phyloP scores from a whole-genome alignment of 2,329 filamentous ascomycete species.

The Mycocentrospora acerina region DNA sequence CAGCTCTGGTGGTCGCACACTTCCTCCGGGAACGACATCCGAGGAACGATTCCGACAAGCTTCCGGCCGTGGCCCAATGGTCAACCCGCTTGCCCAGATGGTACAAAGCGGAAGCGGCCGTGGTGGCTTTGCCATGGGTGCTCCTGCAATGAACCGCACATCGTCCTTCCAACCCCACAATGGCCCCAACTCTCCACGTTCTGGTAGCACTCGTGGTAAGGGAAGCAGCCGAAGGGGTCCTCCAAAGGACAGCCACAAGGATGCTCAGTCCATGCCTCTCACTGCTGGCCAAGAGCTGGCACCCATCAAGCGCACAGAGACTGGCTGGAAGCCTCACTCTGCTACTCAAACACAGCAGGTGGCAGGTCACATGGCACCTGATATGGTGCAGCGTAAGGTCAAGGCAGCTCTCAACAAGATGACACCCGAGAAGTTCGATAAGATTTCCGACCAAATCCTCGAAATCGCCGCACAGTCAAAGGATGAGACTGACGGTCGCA shows the following conservation, averaged over 20 bases:
- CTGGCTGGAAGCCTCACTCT: slow-evolving; percentile 82
- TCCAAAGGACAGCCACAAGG: slow-evolving; percentile 60
- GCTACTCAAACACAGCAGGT: slow-evolving; percentile 42
- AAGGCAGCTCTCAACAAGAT: slow-evolving; percentile 99
- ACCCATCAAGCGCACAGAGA: slow-evolving; percentile 69
- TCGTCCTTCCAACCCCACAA: slow-evolving; percentile 60
- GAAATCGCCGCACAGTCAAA: slow-evolving; percentile 92
- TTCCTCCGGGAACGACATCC: slow-evolving; percentile 77
- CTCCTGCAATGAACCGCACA: slow-evolving; percentile 66
- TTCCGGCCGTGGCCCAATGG: slow-evolving; percentile 34
- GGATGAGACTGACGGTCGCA: slow-evolving; percentile 90
- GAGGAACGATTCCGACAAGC: slow-evolving; percentile 64
- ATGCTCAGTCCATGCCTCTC: slow-evolving; percentile 86
- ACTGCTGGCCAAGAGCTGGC: slow-evolving; percentile 81
- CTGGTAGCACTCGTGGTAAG: slow-evolving; percentile 62
- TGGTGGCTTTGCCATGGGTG: slow-evolving; percentile 60
- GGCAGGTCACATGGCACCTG: slow-evolving; percentile 69
- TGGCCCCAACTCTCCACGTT: slow-evolving; percentile 70
- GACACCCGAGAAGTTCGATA: slow-evolving; percentile 98
- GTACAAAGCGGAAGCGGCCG: slow-evolving; percentile 55
- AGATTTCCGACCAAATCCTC: slow-evolving; percentile 90
- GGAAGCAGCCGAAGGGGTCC: slow-evolving; percentile 62
- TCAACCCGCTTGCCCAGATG: slow-evolving; percentile 61
- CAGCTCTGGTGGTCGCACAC: slow-evolving; percentile 53
- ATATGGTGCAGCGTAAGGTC: slow-evolving; percentile 96